Evolutionary conservation across 306 rosid species (phyloP).

Genomic region (Quercus wislizeni): DNA sequence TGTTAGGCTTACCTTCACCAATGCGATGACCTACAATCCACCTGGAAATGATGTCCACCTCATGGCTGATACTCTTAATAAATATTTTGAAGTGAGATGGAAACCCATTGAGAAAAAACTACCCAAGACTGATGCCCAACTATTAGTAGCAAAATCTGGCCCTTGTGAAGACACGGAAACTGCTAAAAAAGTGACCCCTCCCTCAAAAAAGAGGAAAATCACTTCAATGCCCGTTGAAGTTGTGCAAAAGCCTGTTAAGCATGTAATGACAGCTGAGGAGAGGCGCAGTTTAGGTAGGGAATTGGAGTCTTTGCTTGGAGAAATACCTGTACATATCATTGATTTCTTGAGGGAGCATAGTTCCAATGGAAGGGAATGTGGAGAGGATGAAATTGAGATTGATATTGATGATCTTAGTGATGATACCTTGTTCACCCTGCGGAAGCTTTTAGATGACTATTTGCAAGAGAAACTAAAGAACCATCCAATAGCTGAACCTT

Average conservation of each 20-base stretch:
- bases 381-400: constrained; percentile 83
- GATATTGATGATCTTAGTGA: constrained; percentile 74
- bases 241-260: constrained; percentile 41
- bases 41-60: constrained; percentile 59
- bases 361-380: constrained; percentile 62
- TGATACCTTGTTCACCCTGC: constrained; percentile 60
- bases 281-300: constrained; percentile 56
- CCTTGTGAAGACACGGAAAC: constrained; percentile 33
- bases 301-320: constrained; percentile 68
- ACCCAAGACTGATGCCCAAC: constrained; percentile 37
- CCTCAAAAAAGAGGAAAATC: constrained; percentile 63
- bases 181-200: constrained; percentile 38
- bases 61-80: constrained; percentile 69
- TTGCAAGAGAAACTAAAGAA: constrained; percentile 50
- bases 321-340: constrained; percentile 62
- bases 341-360: constrained; percentile 70
- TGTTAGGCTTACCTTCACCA: constrained; percentile 65
- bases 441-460: constrained; percentile 68
- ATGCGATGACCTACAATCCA: constrained; percentile 90
- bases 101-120: constrained; percentile 72
- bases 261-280: constrained; percentile 62
- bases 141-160: constrained; percentile 34
- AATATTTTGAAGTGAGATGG: constrained; percentile 77
- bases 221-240: constrained; percentile 46
- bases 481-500: constrained; percentile 49